Base-by-base conservation (phyloP, 257 asterid genomes). In the Nicotiana tabacum region DNA sequence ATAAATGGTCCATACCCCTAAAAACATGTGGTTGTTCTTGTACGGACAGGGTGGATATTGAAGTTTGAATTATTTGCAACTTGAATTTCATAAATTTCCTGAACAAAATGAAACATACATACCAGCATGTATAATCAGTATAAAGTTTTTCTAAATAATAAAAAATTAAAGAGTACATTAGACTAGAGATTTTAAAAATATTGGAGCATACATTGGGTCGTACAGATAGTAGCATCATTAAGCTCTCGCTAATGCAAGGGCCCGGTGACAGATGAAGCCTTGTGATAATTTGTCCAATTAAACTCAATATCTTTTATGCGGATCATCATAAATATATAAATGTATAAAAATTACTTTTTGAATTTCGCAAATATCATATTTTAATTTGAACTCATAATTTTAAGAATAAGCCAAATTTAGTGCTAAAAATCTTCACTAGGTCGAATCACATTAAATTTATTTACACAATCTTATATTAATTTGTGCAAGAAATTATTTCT, bases 11-110 rank as follows among this genome's bases (percentile, higher is more conserved):
- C 65, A 60, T 9, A 70, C 24, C 5, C 6, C 62, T 65, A 83
- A 83, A 3, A 66, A 37, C 51, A 5, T 55, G 70, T 77, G 86
- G 82, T 70, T 46, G 76, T 33, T 67, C 84, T 61, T 70, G 78
- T 70, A 48, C 68, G 82, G 82, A 55, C 86, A 61, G 77, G 10
- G 55, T 55, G 43, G 61, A 83, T 13, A 43, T 43, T 43, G 58
- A 6, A 37, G 80, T 78, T 72, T 6, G 57, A 68, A 46, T 46
- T 72, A 72, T 72, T 72, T 72, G 39, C 8, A 12, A 46, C 12
- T 72, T 46, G 24, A 72, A 5, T 39, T 69, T 39, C 35, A 69
- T 46, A 11, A 72, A 72, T 43, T 24, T 72, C 62, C 11, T 76
- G 62, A 76, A 48, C 11, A 24, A 76, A 43, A 27, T 74, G 62